Evolutionary conservation across 352 stramenopile species (phyloP).

Genomic region (Bremia lactucae): DNA sequence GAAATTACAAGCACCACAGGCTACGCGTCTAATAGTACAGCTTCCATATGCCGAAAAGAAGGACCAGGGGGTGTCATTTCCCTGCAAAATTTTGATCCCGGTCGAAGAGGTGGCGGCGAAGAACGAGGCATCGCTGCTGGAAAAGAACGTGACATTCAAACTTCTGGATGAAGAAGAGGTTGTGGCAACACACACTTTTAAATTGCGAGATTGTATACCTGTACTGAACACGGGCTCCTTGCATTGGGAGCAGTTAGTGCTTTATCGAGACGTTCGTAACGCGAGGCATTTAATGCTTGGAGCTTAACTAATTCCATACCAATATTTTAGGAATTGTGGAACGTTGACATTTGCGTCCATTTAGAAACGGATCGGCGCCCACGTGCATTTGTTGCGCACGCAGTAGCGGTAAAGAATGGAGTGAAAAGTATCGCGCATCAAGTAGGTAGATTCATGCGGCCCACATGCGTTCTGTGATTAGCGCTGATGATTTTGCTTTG

Average conservation of each 20-base stretch:
- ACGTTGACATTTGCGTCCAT: slow-evolving; percentile 25
- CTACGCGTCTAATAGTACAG: slow-evolving; percentile 7
- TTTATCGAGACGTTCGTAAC: slow-evolving; percentile 21
- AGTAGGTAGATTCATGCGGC: slow-evolving; percentile 11
- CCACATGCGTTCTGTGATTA: neutral
- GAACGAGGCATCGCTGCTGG: slow-evolving; percentile 26
- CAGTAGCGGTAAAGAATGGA: slow-evolving; percentile 29
- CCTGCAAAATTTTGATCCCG: slow-evolving; percentile 25
- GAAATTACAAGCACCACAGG: neutral
- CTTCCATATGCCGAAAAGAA: slow-evolving; percentile 8
- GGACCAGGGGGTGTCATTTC: slow-evolving; percentile 18
- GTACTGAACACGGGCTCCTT: slow-evolving; percentile 33
- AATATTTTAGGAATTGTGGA: slow-evolving; percentile 13
- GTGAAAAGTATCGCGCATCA: slow-evolving; percentile 28
- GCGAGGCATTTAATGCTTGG: neutral
- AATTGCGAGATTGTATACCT: slow-evolving; percentile 39
- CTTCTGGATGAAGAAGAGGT: slow-evolving; percentile 19
- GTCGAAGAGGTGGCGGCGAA: slow-evolving; percentile 16
- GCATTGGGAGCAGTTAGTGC: slow-evolving; percentile 26
- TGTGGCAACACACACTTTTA: slow-evolving; percentile 24
- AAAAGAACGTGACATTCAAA: slow-evolving; percentile 30
- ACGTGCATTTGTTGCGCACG: slow-evolving; percentile 29
- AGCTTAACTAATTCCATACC: neutral
- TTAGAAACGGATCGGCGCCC: slow-evolving; percentile 36
- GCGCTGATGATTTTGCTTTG: neutral